Conservation (phyloP, 2,329 filamentous ascomycete species). For the Periconia sp. region DNA sequence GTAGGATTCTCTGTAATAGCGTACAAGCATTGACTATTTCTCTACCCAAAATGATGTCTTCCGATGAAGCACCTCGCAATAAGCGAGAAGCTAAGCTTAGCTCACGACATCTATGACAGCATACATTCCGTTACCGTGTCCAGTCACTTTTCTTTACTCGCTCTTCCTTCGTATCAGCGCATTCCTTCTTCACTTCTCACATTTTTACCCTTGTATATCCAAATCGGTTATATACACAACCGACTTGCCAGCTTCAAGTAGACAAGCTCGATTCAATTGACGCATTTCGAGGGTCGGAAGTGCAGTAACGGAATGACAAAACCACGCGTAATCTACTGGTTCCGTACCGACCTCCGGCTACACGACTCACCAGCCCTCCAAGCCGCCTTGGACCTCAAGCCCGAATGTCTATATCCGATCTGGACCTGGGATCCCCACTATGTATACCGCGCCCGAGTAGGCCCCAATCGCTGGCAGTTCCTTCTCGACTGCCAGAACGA, state of each 20-base stretch:
- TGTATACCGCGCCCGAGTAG: conserved; percentile 73
- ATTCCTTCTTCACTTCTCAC: too few relatives aligned
- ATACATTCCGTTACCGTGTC: conserved; percentile 33
- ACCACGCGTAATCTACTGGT: conserved; percentile 75
- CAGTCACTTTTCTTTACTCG: too few relatives aligned
- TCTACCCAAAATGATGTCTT: too few relatives aligned
- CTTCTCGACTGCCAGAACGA: conserved; percentile 76
- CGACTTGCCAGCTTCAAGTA: too few relatives aligned
- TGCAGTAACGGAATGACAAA: conserved; percentile 35
- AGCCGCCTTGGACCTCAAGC: conserved; percentile 73
- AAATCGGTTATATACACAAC: too few relatives aligned
- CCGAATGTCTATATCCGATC: conserved; percentile 72
- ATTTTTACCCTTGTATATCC: too few relatives aligned
- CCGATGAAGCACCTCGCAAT: conserved; percentile 19
- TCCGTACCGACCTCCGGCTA: conserved; percentile 76
- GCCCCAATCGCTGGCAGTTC: conserved; percentile 75
- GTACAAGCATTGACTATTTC: too few relatives aligned
- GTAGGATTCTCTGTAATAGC: too few relatives aligned
- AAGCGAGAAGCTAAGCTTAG: conserved; percentile 25
- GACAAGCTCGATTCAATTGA: too few relatives aligned
- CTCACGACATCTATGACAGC: conserved; percentile 32
- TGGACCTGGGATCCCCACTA: conserved; percentile 86
- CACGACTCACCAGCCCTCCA: conserved; percentile 78
- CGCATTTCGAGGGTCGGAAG: too few relatives aligned
- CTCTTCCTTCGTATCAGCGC: too few relatives aligned